Base-by-base conservation (phyloP, 441 rosid genomes). In the Theobroma grandiflorum region DNA sequence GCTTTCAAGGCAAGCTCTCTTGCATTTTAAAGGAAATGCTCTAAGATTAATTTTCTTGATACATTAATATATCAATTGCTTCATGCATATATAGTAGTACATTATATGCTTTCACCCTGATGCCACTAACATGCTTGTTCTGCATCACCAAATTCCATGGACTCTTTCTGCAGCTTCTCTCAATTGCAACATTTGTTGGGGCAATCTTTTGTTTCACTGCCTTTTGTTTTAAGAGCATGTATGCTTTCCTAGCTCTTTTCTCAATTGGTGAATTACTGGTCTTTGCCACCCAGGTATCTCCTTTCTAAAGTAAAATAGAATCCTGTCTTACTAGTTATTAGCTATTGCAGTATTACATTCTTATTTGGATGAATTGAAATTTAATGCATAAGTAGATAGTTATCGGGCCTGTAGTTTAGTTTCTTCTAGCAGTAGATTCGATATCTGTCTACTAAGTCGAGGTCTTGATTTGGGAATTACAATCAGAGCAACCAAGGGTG, bases 191-290 rank as follows among this genome's bases (percentile, higher is more conserved):
- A 20, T 87, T 96, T 82, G 5, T 89, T 26, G 99, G 99, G 64
- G 99, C 91, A 71, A 53, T 86, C 61, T 93, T 89, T 82, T 96
- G 99, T 87, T 96, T 96, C 63, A 70, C 80, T 77, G 97, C 98
- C 82, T 96, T 96, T 84, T 95, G 96, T 79, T 88, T 87, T 55
- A 93, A 93, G 88, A 95, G 84, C 95, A 83, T 96, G 98, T 95
- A 95, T 65, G 84, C 84, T 78, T 96, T 96, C 88, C 90, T 96
- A 79, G 97, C 89, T 72, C 85, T 96, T 67, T 96, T 96, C 62
- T 90, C 94, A 57, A 77, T 95, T 74, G 98, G 98, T 63, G 99
- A 96, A 84, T 87, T 96, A 31, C 91, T 96, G 75, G 84, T 96
- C 84, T 96, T 96, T 80, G 96, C 98, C 75, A 93, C 94, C 14